These are phyloP conservation scores for Sarocladium oryzae DNA, from an alignment of 2,329 filamentous ascomycete genomes.

Conservation along the genomic window DNA sequence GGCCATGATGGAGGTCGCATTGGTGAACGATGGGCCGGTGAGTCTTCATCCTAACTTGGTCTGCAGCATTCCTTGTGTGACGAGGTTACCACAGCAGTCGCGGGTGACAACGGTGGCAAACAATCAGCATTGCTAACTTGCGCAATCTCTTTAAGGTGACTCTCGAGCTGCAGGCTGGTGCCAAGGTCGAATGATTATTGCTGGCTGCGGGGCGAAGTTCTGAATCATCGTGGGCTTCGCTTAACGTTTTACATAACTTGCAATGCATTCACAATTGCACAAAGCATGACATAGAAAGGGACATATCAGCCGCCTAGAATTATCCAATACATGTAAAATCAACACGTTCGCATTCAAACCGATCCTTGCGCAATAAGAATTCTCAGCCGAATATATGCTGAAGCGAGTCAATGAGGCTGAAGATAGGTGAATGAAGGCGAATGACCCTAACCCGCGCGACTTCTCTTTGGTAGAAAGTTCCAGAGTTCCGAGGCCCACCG, in stretches of 20 bases:
- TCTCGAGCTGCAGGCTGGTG: constrained; percentile 12
- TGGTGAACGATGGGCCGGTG: constrained; percentile 80
- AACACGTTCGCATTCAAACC: too few relatives aligned
- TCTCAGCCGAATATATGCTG: too few relatives aligned
- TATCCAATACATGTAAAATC: too few relatives aligned
- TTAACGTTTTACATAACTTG: too few relatives aligned
- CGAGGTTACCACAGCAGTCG: background rate
- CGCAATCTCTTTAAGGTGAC: constrained; percentile 10
- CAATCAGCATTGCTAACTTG: background rate
- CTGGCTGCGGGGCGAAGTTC: too few relatives aligned
- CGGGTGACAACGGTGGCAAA: background rate
- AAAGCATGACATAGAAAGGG: too few relatives aligned
- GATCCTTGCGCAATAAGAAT: too few relatives aligned
- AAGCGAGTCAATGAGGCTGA: background rate
- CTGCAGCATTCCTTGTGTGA: background rate
- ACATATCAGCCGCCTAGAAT: too few relatives aligned
- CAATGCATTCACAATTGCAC: too few relatives aligned
- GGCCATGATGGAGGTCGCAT: constrained; percentile 95
- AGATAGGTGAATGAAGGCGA: background rate
- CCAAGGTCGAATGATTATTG: background rate
- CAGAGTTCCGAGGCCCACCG: constrained; percentile 7
- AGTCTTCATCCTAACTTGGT: constrained; percentile 17
- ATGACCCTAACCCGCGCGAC: background rate
- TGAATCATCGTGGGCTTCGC: too few relatives aligned
- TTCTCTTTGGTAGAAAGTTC: constrained; percentile 10